Percentiles rank a stretch among this genome's conserved stretches.
Evolutionary conservation across 2,329 filamentous ascomycete species (phyloP).

Genomic region (Gnomoniopsis sp.): DNA sequence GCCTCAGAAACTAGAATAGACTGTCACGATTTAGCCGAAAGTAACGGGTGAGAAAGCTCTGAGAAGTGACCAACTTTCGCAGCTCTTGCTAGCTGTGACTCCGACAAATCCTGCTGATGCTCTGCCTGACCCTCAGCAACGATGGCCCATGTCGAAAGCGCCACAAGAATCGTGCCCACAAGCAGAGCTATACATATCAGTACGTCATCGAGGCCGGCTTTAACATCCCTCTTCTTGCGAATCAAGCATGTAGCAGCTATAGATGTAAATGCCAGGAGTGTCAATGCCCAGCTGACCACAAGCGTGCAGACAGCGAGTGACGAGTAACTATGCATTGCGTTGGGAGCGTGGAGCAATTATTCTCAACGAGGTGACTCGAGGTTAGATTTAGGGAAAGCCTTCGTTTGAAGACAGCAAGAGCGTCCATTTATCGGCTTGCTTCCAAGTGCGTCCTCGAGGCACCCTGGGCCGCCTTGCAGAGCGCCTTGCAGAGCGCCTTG

Average conservation of each 20-base stretch:
- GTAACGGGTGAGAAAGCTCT: not conserved
- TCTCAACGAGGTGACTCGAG: too few relatives aligned
- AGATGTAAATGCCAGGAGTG: not conserved
- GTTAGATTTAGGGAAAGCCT: too few relatives aligned
- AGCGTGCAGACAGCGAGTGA: constrained; percentile 5
- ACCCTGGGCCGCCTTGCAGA: too few relatives aligned
- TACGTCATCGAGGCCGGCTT: not conserved
- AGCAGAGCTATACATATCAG: not conserved
- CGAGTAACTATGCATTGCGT: not conserved
- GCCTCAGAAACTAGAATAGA: not conserved
- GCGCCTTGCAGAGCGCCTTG: too few relatives aligned
- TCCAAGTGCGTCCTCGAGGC: too few relatives aligned
- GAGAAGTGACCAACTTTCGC: not conserved
- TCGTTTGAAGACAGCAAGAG: too few relatives aligned
- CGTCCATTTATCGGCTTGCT: too few relatives aligned
- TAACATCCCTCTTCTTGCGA: not conserved
- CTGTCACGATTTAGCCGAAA: not conserved
- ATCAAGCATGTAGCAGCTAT: not conserved
- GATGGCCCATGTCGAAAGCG: not conserved
- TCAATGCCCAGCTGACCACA: constrained; percentile 7
- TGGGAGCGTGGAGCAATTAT: too few relatives aligned
- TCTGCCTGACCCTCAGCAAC: constrained; percentile 3
- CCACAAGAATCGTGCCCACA: not conserved
- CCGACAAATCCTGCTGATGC: not conserved
- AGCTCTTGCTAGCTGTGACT: not conserved